These are phyloP conservation scores for Moniliophthora roreri DNA, from an alignment of 1,284 basidiomycete species.

Conservation along the genomic window DNA sequence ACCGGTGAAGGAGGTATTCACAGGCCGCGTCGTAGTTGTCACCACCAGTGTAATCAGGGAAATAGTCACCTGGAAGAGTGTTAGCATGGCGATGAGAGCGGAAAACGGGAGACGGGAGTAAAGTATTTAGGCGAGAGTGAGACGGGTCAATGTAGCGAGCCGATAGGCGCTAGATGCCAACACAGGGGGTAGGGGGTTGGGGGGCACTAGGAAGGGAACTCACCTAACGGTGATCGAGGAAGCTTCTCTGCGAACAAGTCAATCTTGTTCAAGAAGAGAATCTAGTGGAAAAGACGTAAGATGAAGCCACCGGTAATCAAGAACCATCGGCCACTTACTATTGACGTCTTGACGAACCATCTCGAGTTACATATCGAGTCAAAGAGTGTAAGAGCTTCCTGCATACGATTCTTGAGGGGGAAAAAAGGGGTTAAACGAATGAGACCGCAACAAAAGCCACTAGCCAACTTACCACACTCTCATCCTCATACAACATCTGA, in stretches of 20 bases:
- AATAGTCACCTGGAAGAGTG: slow-evolving; percentile 72
- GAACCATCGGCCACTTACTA: slow-evolving; percentile 46
- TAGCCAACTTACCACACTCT: slow-evolving; percentile 73
- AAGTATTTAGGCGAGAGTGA: not conserved
- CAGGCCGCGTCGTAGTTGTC: slow-evolving; percentile 87
- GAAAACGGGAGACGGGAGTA: not conserved
- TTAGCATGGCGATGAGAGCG: not conserved
- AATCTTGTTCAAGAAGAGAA: slow-evolving; percentile 94
- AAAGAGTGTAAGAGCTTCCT: slow-evolving; percentile 83
- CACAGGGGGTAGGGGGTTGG: not conserved
- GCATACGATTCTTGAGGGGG: slow-evolving; percentile 72
- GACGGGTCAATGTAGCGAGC: not conserved
- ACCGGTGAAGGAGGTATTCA: slow-evolving; percentile 83
- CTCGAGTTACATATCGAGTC: slow-evolving; percentile 94
- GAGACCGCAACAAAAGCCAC: slow-evolving; percentile 1
- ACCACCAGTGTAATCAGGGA: slow-evolving; percentile 83
- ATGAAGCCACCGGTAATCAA: slow-evolving; percentile 4
- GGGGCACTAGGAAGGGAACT: slow-evolving; percentile 35
- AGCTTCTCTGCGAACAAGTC: slow-evolving; percentile 96
- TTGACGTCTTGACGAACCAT: slow-evolving; percentile 91
- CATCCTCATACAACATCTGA: slow-evolving; percentile 92
- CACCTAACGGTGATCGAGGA: slow-evolving; percentile 77
- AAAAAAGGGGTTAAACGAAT: slow-evolving; percentile 46
- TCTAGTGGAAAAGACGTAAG: slow-evolving; percentile 39
- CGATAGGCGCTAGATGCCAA: not conserved